Percentiles rank a stretch among this genome's conserved stretches.
Conservation (phyloP, 208 protist species). For the Histomonas meleagridis region DNA sequence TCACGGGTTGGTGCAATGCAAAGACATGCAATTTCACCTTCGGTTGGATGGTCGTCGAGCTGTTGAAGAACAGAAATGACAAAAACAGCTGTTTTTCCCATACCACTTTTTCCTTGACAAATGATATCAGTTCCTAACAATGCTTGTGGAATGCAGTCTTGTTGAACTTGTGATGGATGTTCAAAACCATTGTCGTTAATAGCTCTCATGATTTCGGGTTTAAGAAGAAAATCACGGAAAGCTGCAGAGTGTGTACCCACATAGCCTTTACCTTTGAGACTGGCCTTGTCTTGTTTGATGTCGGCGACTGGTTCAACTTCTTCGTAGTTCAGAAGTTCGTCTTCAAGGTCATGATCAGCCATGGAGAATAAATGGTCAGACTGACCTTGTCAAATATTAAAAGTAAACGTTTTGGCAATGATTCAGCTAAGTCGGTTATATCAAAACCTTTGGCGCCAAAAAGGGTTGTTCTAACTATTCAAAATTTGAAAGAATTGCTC, state of each 20-base stretch:
- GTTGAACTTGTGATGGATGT: conserved; percentile 85
- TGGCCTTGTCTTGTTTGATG: background rate
- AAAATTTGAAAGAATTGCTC: too few relatives aligned
- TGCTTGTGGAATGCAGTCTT: conserved; percentile 90
- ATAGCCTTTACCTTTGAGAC: background rate
- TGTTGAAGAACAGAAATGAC: conserved; percentile 90
- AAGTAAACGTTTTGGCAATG: too few relatives aligned
- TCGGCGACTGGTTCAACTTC: background rate
- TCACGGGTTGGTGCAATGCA: conserved; percentile 89
- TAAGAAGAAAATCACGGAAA: conserved; percentile 96
- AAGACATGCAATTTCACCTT: conserved; percentile 62
- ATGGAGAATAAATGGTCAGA: too few relatives aligned
- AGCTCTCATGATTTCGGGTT: conserved; percentile 87
- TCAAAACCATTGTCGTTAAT: conserved; percentile 79
- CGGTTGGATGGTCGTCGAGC: conserved; percentile 72
- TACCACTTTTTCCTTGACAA: conserved; percentile 92
- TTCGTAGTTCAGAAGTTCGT: background rate
- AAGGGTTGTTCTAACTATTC: too few relatives aligned
- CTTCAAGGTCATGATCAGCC: conserved; percentile 11
- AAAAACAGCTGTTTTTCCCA: conserved; percentile 99
- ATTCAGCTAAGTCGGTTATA: too few relatives aligned
- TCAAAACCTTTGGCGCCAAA: too few relatives aligned
- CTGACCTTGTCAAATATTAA: too few relatives aligned
- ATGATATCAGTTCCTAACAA: conserved; percentile 90
- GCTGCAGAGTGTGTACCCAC: conserved; percentile 50